Evolutionary conservation across 306 rosid species (phyloP).

Genomic region (Rosa persica): DNA sequence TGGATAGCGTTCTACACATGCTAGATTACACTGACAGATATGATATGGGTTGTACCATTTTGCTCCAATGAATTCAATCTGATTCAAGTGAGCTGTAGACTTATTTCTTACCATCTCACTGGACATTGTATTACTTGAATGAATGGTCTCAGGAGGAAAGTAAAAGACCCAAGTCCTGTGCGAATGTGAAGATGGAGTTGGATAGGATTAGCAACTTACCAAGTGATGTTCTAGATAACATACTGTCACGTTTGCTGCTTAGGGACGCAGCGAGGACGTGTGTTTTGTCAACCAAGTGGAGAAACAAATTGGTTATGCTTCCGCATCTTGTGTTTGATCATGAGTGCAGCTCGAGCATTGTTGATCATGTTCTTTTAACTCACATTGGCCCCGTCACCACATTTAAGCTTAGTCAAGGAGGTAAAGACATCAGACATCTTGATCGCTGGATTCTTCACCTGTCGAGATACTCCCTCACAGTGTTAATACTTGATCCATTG

Average conservation of each 20-base stretch:
- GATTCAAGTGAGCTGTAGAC: too few species aligned
- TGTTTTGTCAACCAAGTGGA: slow-evolving; percentile 48
- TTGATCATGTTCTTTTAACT: slow-evolving; percentile 58
- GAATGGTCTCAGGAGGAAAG: too few species aligned
- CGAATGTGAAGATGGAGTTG: slow-evolving; percentile 32
- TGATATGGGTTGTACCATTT: too few species aligned
- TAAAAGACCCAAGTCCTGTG: too few species aligned
- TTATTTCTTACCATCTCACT: too few species aligned
- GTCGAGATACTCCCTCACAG: too few species aligned
- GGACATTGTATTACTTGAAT: too few species aligned
- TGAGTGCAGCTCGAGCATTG: background rate
- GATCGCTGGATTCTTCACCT: too few species aligned
- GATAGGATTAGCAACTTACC: slow-evolving; percentile 52
- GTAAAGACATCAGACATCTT: background rate
- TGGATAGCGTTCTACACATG: too few species aligned
- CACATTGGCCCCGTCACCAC: slow-evolving; percentile 20
- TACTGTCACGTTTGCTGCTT: slow-evolving; percentile 45
- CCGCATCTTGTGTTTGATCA: slow-evolving; percentile 46
- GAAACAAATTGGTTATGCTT: slow-evolving; percentile 50
- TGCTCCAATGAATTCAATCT: too few species aligned
- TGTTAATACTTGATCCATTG: slow-evolving; percentile 12
- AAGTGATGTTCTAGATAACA: slow-evolving; percentile 38
- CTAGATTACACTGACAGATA: too few species aligned
- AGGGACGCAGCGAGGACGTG: slow-evolving; percentile 55
- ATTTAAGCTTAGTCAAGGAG: too few species aligned